Percentiles rank a stretch among this genome's conserved stretches.
These are phyloP conservation scores for Fusarium vanettenii DNA, from an alignment of 2,329 filamentous ascomycete genomes.

Conservation along the genomic window DNA sequence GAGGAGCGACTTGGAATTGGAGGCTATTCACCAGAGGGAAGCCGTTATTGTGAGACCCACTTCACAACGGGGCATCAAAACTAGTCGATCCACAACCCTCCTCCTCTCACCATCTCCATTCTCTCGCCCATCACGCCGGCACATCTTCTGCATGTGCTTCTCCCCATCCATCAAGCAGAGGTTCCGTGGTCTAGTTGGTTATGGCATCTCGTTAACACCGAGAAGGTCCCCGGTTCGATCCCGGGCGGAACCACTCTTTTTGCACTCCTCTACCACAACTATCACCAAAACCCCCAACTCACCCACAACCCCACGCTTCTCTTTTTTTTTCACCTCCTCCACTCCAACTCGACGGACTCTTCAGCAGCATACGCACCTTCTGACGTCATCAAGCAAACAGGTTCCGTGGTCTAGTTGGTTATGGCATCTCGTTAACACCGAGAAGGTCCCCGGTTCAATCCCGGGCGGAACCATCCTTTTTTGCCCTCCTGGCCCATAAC, in stretches of 20 bases:
- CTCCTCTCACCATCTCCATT: not conserved
- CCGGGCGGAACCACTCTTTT: constrained; percentile 40
- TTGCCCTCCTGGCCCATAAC: not conserved
- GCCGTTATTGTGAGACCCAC: not conserved
- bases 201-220: constrained; percentile 44
- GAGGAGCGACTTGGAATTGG: not conserved
- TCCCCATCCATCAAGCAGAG: not conserved
- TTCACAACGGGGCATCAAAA: not conserved
- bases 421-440: too few species aligned
- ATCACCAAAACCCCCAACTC: not conserved
- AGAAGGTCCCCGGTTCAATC: constrained; percentile 44
- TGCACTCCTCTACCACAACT: not conserved
- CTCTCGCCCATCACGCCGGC: not conserved
- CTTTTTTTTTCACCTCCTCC: not conserved
- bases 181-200: constrained; percentile 45
- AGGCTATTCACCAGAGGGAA: not conserved
- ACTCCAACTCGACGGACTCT: not conserved
- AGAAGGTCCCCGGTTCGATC: constrained; percentile 45
- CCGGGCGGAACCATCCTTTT: constrained; percentile 39
- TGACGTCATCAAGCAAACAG: not conserved
- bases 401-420: constrained; percentile 44
- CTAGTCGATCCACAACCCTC: not conserved
- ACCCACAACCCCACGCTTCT: not conserved
- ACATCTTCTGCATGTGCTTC: not conserved
- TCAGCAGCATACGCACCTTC: constrained; percentile 4